Base-by-base conservation (phyloP, 768 basidiomycete genomes). In the Tylopilus plumbeoviolaceoides region DNA sequence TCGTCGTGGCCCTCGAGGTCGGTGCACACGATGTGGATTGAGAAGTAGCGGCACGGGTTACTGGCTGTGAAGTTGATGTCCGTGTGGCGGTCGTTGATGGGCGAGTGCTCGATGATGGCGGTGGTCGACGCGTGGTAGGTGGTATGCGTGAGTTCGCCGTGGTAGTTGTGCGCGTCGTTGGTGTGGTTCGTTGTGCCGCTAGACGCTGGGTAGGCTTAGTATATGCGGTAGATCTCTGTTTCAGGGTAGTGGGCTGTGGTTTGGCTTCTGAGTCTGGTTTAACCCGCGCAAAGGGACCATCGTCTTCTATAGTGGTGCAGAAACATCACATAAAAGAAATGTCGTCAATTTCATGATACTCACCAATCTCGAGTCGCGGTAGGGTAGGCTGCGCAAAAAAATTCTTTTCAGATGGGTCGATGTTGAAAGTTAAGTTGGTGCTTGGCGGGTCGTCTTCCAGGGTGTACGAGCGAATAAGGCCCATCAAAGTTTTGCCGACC, bases 401-500 rank as follows among this genome's bases (percentile, higher is more conserved):
- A 42, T 48, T 52, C 0, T 17, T 47, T 41, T 68, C 65, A 28
- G 57, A 58, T 2, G 54, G 57, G 38, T 60, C 49, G 10, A 21
- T n/a, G 20, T 51, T 59, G 41, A 69, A 67, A 12, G 62, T 63
- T 1, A 59, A 7, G 28, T 60, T 27, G 38, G 47, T 48, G 52
- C 44, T 59, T 1, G 55, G 55, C 14, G 48, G 61, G 20, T 66
- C 57, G 11, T 76, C 74, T 18, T 76, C 74, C 8, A 70, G 43
- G 4, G 61, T 54, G 42, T 68, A 61, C 7, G 70, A 70, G 28
- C 71, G 73, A 47, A 70, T 72, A 23, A 73, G 59, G 9, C 65
- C 57, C 45, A 75, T 69, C 1, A 80, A 39, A 5, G 56, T 63
- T 27, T 60, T 60, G 0, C 79, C 79, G 18, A 76, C 59, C 25